These are phyloP conservation scores for Cladosporium phlei DNA, from an alignment of 2,329 filamentous ascomycete genomes.

Conservation along the genomic window DNA sequence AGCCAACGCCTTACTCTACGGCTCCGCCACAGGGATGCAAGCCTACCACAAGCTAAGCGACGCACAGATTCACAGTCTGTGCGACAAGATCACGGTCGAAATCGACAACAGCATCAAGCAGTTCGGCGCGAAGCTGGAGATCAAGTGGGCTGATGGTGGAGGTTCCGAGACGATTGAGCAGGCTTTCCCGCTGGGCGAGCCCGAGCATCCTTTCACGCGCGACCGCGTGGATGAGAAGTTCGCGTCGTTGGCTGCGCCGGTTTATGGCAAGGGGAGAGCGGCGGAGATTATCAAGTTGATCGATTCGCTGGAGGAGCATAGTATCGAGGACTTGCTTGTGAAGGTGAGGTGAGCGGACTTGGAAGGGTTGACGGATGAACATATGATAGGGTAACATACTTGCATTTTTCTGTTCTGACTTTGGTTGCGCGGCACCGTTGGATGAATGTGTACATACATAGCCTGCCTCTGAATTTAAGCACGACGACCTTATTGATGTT, in stretches of 20 bases:
- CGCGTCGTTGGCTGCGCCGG: slow-evolving; percentile 20
- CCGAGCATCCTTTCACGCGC: slow-evolving; percentile 26
- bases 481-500: no score
- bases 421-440: no score
- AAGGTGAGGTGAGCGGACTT: no score
- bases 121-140: slow-evolving; percentile 21
- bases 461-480: no score
- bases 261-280: slow-evolving; percentile 22
- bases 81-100: slow-evolving; percentile 23
- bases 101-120: slow-evolving; percentile 21
- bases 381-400: no score
- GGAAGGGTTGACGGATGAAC: no score
- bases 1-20: slow-evolving; percentile 27
- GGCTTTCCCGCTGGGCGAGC: slow-evolving; percentile 27
- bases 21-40: slow-evolving; percentile 25
- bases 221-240: slow-evolving; percentile 31
- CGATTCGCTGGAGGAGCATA: slow-evolving; percentile 21
- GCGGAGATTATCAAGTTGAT: slow-evolving; percentile 21
- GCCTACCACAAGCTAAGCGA: slow-evolving; percentile 26
- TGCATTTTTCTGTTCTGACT: no score
- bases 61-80: slow-evolving; percentile 20
- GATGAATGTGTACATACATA: no score
- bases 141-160: slow-evolving; percentile 25
- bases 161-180: slow-evolving; percentile 18
- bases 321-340: slow-evolving; percentile 18